Evolutionary conservation across 2,329 filamentous ascomycete species (phyloP).

Genomic region (Davidsoniella australis): DNA sequence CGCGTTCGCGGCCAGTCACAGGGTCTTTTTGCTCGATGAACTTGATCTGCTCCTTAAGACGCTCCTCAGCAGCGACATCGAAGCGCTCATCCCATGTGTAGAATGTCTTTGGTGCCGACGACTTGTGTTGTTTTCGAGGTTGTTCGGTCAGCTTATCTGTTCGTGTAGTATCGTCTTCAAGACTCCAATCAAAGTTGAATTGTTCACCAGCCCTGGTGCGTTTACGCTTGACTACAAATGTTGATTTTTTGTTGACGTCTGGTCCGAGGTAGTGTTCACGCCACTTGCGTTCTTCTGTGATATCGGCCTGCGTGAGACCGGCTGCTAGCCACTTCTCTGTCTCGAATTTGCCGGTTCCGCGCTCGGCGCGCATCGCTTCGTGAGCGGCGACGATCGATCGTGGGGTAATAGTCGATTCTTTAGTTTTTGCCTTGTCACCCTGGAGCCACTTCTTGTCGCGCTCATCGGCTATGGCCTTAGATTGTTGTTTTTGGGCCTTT

Average conservation of each 20-base stretch:
- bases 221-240: slow-evolving; percentile 92
- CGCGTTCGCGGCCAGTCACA: slow-evolving; percentile 60
- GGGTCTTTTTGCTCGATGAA: slow-evolving; percentile 58
- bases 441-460: slow-evolving; percentile 12
- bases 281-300: slow-evolving; percentile 57
- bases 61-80: slow-evolving; percentile 37
- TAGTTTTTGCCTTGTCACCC: slow-evolving; percentile 5
- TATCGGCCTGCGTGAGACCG: slow-evolving; percentile 25
- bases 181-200: slow-evolving; percentile 98
- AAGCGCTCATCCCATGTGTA: slow-evolving; percentile 40
- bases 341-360: slow-evolving; percentile 12
- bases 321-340: slow-evolving; percentile 11
- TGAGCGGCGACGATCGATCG: slow-evolving; percentile 10
- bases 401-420: neutral
- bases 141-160: slow-evolving; percentile 9
- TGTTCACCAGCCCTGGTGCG: slow-evolving; percentile 84
- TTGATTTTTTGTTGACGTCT: slow-evolving; percentile 64
- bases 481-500: slow-evolving; percentile 20
- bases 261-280: slow-evolving; percentile 81
- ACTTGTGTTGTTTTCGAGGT: slow-evolving; percentile 9
- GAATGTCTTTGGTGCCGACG: slow-evolving; percentile 42
- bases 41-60: slow-evolving; percentile 41
- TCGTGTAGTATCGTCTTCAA: slow-evolving; percentile 76
- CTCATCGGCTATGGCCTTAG: slow-evolving; percentile 7
- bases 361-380: slow-evolving; percentile 13